A percentile compares a stretch with the other conserved stretches of the same genome.
Conservation (phyloP, 2,329 filamentous ascomycete genomes). For the Beauveria scarabaeidicola region DNA sequence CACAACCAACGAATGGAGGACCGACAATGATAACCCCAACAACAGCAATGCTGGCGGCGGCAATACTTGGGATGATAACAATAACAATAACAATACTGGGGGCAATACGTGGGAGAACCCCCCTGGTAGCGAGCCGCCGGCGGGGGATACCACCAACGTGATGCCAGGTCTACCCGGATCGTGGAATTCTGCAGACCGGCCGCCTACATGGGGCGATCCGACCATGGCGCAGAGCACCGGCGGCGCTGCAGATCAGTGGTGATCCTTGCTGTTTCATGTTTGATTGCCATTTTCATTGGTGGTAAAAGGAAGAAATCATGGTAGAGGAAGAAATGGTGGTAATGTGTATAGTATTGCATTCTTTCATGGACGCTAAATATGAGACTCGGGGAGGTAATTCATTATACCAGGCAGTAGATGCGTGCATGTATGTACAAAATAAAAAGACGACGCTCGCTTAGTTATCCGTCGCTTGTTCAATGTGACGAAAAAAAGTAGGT, state of each 20-base stretch:
- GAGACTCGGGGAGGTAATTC: neutral
- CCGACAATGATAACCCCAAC: neutral
- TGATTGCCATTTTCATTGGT: too few relatives aligned
- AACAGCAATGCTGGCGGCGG: slow-evolving; percentile 6
- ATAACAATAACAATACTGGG: neutral
- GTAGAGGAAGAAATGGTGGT: too few relatives aligned
- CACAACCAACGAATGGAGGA: neutral
- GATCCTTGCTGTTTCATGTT: neutral
- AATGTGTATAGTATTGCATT: too few relatives aligned
- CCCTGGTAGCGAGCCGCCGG: neutral
- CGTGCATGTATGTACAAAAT: neutral
- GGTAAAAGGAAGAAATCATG: too few relatives aligned
- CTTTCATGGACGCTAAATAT: too few relatives aligned
- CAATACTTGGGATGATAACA: neutral
- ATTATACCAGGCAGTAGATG: neutral
- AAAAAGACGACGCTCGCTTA: neutral
- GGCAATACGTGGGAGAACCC: neutral
- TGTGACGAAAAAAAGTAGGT: too few relatives aligned
- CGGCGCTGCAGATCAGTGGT: slow-evolving; percentile 18
- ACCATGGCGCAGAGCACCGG: slow-evolving; percentile 24
- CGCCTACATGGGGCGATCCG: slow-evolving; percentile 22
- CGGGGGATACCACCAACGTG: slow-evolving; percentile 16
- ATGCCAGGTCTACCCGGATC: slow-evolving; percentile 24
- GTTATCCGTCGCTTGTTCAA: too few relatives aligned
- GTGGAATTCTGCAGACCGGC: neutral